phyloP scores from a whole-genome alignment of 1,284 basidiomycete species.

The Microbotryum saponariae region DNA sequence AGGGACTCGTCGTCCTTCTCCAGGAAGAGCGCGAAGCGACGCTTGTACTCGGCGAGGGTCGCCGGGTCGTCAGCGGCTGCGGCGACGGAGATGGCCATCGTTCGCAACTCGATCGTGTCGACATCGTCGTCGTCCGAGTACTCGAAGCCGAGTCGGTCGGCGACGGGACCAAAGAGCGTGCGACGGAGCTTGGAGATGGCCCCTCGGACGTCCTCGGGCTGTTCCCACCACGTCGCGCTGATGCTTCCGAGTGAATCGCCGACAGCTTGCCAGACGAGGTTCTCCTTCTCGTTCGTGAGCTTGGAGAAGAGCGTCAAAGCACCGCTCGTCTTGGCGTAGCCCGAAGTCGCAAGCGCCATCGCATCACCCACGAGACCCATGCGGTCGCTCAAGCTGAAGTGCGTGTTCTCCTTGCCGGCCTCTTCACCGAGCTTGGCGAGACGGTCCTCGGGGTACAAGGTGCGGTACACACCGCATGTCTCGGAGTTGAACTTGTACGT shows the following conservation, averaged over 20 bases:
- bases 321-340: constrained; percentile 43
- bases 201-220: constrained; percentile 54
- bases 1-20: constrained; percentile 65
- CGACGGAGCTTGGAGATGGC: constrained; percentile 48
- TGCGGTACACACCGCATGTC: constrained; percentile 84
- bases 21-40: constrained; percentile 65
- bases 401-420: constrained; percentile 57
- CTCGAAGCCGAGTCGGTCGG: constrained; percentile 71
- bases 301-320: constrained; percentile 39
- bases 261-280: constrained; percentile 67
- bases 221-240: constrained; percentile 77
- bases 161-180: constrained; percentile 65
- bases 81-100: constrained; percentile 58
- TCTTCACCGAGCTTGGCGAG: constrained; percentile 74
- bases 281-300: constrained; percentile 33
- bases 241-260: constrained; percentile 53
- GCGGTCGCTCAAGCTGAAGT: constrained; percentile 54
- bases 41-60: constrained; percentile 63
- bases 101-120: constrained; percentile 67
- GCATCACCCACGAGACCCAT: constrained; percentile 45
- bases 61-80: constrained; percentile 48
- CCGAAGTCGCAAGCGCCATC: constrained; percentile 41
- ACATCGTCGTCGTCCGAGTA: constrained; percentile 61
- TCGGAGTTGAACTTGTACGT: constrained; percentile 85
- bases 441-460: constrained; percentile 76